A percentile compares a stretch with the other conserved stretches of the same genome.
phyloP scores from a whole-genome alignment of 768 basidiomycete species.

The Boletus reticuloceps region DNA sequence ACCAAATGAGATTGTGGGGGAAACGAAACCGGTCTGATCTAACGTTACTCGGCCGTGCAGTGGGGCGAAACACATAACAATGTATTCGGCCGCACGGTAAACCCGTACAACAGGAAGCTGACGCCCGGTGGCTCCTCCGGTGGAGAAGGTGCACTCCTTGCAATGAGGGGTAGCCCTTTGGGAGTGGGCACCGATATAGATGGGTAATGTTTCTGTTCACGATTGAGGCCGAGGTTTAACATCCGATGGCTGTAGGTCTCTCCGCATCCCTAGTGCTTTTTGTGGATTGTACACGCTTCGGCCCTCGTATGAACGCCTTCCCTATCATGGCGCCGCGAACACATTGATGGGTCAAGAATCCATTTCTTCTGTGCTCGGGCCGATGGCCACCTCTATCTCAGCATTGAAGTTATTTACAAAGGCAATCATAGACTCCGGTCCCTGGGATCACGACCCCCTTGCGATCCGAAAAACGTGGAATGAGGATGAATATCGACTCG shows the following conservation, averaged over 20 bases:
- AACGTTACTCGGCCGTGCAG: slow-evolving; percentile 33
- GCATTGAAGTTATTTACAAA: slow-evolving; percentile 60
- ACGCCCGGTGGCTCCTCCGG: slow-evolving; percentile 84
- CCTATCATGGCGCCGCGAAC: slow-evolving; percentile 65
- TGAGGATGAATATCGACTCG: slow-evolving; percentile 54
- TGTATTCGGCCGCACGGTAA: slow-evolving; percentile 76
- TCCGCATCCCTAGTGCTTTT: slow-evolving; percentile 71
- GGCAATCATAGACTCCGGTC: slow-evolving; percentile 34
- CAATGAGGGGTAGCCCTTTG: slow-evolving; percentile 41
- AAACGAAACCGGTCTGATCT: neutral
- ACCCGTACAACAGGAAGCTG: slow-evolving; percentile 71
- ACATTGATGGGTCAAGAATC: slow-evolving; percentile 72
- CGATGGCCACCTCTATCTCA: slow-evolving; percentile 58
- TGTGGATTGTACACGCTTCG: slow-evolving; percentile 73
- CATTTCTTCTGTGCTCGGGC: slow-evolving; percentile 72
- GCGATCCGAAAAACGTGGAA: slow-evolving; percentile 58
- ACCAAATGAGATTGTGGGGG: neutral
- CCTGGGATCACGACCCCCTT: slow-evolving; percentile 69
- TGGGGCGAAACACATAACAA: slow-evolving; percentile 80
- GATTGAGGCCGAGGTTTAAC: neutral
- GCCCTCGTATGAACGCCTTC: slow-evolving; percentile 68
- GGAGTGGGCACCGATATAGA: slow-evolving; percentile 84
- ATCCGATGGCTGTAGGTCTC: slow-evolving; percentile 42
- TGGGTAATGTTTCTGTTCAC: slow-evolving; percentile 42
- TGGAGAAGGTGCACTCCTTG: slow-evolving; percentile 81